Evolutionary conservation across 2,329 filamentous ascomycete species (phyloP), one percentile per base, ranked within the genome.

Genomic region (Corinectria fuckeliana): DNA sequence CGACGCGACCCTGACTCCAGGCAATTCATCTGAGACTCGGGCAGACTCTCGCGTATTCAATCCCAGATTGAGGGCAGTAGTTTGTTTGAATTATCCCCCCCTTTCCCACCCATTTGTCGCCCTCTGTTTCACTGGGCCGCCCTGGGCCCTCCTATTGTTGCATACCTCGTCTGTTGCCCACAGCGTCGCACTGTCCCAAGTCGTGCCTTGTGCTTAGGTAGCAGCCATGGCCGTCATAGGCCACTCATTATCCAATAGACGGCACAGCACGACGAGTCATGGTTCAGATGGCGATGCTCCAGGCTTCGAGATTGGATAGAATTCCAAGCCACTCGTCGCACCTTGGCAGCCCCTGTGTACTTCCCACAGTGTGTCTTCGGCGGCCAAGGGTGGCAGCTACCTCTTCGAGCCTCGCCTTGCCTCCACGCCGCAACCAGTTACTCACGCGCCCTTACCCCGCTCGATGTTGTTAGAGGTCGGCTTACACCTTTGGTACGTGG

Each of bases 361-460:
- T 30, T 28, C 20, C 20, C 20, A 42, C 39, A 25, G 44, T 28
- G 23, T 20, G 44, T 47, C 25, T 32, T 14, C n/a, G 44, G 18
- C 44, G 25, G n/a, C 25, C 23, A n/a, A 13, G 32, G 16, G 32
- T 47, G 23, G 23, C 42, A 30, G n/a, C 16, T 34, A 34, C 32
- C 32, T n/a, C 32, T 36, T 47, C 14, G n/a, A n/a, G n/a, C 25
- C 21, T 30, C 25, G 16, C n/a, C 21, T 16, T 9, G 41, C 8
- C 18, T 14, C 13, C 23, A 16, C 41, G 30, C 13, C 32, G 23
- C 50, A 53, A 44, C 39, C 44, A 47, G 50, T 56, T 58, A 58
- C 63, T 65, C 64, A 69, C 58, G 64, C 64, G 61, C 64, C 52
- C 32, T 66, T 69, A 69, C 67, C 67, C 67, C 67, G 67, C 67